Evolutionary conservation across 2,329 filamentous ascomycete species (phyloP).

Genomic region (Truncatella angustata): DNA sequence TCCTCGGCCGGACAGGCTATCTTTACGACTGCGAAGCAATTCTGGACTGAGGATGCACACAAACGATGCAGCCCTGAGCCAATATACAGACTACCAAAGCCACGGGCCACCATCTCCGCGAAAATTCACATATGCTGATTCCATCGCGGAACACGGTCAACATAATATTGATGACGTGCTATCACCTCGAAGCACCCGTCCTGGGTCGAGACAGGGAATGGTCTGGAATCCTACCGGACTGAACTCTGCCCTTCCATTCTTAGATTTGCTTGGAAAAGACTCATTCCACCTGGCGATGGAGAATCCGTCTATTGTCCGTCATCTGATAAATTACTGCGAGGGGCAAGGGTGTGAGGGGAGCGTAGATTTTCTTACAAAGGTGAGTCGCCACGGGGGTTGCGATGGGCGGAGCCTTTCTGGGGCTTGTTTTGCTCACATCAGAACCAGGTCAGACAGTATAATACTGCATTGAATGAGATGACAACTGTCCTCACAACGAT

Average conservation of each 20-base stretch:
- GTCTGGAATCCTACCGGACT: conserved; percentile 8
- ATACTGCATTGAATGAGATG: conserved; percentile 41
- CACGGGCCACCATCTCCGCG: conserved; percentile 24
- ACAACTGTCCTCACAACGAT: conserved; percentile 43
- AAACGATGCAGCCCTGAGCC: conserved; percentile 41
- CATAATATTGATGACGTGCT: conserved; percentile 26
- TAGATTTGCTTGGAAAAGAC: conserved; percentile 48
- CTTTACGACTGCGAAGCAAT: conserved; percentile 39
- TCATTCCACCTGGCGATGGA: conserved; percentile 50
- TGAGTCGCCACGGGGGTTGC: conserved; percentile 21
- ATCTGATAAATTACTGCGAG: conserved; percentile 49
- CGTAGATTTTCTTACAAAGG: conserved; percentile 50
- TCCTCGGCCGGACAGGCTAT: conserved; percentile 19
- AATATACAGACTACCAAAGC: conserved; percentile 44
- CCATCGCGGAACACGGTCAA: neutral
- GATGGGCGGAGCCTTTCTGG: neutral
- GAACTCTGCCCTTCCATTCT: conserved; percentile 25
- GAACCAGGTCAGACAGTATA: conserved; percentile 41
- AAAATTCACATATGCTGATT: conserved; percentile 1
- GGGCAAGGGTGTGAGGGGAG: conserved; percentile 44
- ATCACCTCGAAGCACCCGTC: conserved; percentile 11
- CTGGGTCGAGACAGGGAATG: conserved; percentile 11
- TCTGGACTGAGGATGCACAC: conserved; percentile 45
- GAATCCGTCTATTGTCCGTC: conserved; percentile 44
- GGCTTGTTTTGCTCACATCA: neutral